Conservation (phyloP, 2,329 filamentous ascomycete genomes). For the Dothiorella sarmentorum region DNA sequence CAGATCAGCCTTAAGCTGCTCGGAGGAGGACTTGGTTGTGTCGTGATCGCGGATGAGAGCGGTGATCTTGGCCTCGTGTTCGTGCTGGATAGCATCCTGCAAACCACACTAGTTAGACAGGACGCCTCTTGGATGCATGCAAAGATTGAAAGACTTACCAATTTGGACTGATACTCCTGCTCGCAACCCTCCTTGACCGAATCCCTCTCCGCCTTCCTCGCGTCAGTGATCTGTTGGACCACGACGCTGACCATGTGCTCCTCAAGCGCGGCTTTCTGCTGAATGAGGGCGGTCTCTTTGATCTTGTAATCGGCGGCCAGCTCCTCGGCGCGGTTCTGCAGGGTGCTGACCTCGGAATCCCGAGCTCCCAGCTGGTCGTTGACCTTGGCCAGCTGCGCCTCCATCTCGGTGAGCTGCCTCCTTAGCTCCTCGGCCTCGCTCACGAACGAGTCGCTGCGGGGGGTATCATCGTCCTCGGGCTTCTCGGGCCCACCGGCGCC, state of each 20-base stretch:
- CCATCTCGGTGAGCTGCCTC: slow-evolving; percentile 14
- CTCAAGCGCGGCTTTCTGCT: slow-evolving; percentile 39
- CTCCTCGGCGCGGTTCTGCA: slow-evolving; percentile 27
- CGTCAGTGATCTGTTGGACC: slow-evolving; percentile 40
- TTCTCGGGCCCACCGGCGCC: slow-evolving; percentile 18
- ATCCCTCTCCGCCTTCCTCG: slow-evolving; percentile 36
- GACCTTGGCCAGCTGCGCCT: slow-evolving; percentile 33
- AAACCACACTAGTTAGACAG: neutral
- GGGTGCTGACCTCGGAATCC: slow-evolving; percentile 30
- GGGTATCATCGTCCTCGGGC: slow-evolving; percentile 19
- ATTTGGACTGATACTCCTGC: slow-evolving; percentile 31
- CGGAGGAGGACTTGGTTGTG: slow-evolving; percentile 7
- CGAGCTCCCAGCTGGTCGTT: slow-evolving; percentile 27
- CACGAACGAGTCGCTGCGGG: slow-evolving; percentile 9
- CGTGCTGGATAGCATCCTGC: slow-evolving; percentile 17
- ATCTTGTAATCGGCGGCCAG: slow-evolving; percentile 21
- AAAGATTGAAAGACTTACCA: slow-evolving; percentile 21
- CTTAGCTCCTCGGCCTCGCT: slow-evolving; percentile 14
- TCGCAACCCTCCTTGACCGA: slow-evolving; percentile 36
- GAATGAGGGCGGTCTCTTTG: slow-evolving; percentile 22
- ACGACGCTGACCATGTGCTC: slow-evolving; percentile 42
- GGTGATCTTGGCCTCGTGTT: slow-evolving; percentile 19
- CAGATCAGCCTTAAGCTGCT: slow-evolving; percentile 15
- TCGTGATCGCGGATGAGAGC: slow-evolving; percentile 18
- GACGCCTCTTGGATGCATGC: neutral